These are phyloP conservation scores for Lactuca saligna DNA, from an alignment of 129 eudicot genomes.

Conservation along the genomic window DNA sequence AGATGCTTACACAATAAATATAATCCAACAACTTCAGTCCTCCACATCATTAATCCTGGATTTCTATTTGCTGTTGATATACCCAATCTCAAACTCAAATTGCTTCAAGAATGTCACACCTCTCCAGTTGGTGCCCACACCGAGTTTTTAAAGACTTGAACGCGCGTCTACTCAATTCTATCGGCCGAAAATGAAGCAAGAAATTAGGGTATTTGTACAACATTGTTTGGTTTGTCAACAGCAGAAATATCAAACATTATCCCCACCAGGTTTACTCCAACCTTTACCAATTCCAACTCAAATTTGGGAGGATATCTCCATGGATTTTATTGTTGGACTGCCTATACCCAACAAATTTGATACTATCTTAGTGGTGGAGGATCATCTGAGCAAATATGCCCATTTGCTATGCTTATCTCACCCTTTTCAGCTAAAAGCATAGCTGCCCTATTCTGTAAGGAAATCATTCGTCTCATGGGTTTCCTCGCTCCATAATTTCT, in stretches of 20 bases:
- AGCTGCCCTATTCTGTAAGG: constrained; percentile 5
- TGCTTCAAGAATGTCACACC: not conserved
- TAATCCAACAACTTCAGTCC: not conserved
- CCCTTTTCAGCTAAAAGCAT: constrained; percentile 9
- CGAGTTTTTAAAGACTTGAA: constrained; percentile 1
- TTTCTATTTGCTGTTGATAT: not conserved
- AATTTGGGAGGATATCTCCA: not conserved
- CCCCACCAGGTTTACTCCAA: not conserved
- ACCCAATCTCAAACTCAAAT: not conserved
- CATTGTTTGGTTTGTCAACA: too few species aligned
- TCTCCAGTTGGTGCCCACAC: not conserved
- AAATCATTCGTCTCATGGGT: constrained; percentile 9
- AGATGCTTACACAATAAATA: not conserved
- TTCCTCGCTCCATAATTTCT: not conserved
- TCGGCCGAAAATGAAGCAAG: too few species aligned
- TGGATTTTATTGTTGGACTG: too few species aligned
- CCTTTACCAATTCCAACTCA: not conserved
- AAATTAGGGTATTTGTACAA: too few species aligned
- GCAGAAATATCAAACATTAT: not conserved
- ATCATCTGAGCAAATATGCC: too few species aligned
- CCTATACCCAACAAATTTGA: too few species aligned
- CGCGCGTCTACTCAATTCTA: not conserved
- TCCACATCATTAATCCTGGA: not conserved
- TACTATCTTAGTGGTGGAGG: too few species aligned
- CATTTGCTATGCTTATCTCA: not conserved